These are phyloP conservation scores for Ophiostoma sp. DNA, from an alignment of 2,329 filamentous ascomycete species.

Conservation along the genomic window DNA sequence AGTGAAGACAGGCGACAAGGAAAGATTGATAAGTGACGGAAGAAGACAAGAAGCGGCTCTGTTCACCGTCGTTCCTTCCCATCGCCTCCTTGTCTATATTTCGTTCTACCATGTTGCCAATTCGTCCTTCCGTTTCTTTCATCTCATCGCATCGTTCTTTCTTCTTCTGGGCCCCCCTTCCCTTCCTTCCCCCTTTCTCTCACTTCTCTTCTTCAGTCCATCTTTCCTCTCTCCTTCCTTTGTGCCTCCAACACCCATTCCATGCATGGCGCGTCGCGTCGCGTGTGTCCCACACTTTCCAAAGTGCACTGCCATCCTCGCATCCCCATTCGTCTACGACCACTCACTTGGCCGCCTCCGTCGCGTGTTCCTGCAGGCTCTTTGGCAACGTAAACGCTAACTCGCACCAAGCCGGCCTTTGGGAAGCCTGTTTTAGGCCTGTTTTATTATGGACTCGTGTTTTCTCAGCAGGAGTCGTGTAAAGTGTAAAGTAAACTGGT, in stretches of 20 bases:
- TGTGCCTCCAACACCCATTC: neutral
- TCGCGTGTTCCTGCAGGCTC: conserved; percentile 24
- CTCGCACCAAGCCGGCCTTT: neutral
- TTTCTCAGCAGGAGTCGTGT: conserved; percentile 8
- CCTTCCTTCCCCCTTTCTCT: neutral
- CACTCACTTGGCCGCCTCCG: neutral
- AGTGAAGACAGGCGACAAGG: neutral
- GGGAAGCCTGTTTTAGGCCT: conserved; percentile 3
- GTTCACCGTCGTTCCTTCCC: neutral
- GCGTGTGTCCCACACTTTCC: conserved; percentile 21
- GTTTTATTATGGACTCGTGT: conserved; percentile 4
- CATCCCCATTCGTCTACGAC: neutral
- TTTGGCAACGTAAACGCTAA: conserved; percentile 19
- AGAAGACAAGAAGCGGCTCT: neutral
- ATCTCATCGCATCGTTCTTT: neutral
- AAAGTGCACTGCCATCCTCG: neutral
- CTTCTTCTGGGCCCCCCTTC: neutral
- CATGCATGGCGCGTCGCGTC: conserved; percentile 28
- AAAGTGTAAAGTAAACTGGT: neutral
- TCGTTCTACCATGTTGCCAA: neutral
- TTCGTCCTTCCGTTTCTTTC: neutral
- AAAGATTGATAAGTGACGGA: neutral
- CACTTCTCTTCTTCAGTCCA: neutral
- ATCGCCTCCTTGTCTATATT: neutral
- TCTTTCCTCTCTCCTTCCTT: neutral